Evolutionary conservation across 257 asterid species (phyloP).

Genomic region (Capsicum rhomboideum): DNA sequence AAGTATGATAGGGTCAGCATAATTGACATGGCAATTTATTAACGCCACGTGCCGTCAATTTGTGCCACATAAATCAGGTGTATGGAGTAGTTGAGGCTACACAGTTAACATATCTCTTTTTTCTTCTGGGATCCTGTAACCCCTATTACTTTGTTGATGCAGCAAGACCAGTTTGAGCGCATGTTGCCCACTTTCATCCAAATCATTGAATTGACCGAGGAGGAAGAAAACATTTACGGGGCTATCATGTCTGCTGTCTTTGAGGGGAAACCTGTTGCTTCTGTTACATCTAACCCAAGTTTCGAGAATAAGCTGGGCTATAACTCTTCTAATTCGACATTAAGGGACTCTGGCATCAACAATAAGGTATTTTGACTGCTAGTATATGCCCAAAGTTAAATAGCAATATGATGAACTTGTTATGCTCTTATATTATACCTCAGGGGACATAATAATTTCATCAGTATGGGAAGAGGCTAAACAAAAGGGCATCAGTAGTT

Average conservation of each 20-base stretch:
- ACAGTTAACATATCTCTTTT: background rate
- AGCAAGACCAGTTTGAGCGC: conserved; percentile 94
- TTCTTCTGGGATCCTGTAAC: background rate
- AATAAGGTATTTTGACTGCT: conserved; percentile 50
- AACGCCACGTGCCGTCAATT: background rate
- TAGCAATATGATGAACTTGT: background rate
- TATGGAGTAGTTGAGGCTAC: background rate
- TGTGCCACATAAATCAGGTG: background rate
- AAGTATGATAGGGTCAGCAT: background rate
- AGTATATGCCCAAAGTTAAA: background rate
- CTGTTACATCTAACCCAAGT: conserved; percentile 23
- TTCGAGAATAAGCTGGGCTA: conserved; percentile 21
- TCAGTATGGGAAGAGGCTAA: background rate
- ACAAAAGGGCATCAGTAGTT: background rate
- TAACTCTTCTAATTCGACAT: conserved; percentile 28
- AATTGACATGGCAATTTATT: background rate
- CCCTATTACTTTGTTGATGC: conserved; percentile 12
- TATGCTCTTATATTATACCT: background rate
- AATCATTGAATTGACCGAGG: conserved; percentile 72
- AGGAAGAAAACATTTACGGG: conserved; percentile 77
- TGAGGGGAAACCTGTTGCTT: conserved; percentile 54
- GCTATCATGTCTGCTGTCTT: conserved; percentile 62
- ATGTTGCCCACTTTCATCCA: conserved; percentile 86
- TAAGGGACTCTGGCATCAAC: conserved; percentile 58
- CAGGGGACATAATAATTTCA: background rate